Base-by-base conservation (phyloP, 2,329 filamentous ascomycete species). In the Pestalotiopsis sp. region DNA sequence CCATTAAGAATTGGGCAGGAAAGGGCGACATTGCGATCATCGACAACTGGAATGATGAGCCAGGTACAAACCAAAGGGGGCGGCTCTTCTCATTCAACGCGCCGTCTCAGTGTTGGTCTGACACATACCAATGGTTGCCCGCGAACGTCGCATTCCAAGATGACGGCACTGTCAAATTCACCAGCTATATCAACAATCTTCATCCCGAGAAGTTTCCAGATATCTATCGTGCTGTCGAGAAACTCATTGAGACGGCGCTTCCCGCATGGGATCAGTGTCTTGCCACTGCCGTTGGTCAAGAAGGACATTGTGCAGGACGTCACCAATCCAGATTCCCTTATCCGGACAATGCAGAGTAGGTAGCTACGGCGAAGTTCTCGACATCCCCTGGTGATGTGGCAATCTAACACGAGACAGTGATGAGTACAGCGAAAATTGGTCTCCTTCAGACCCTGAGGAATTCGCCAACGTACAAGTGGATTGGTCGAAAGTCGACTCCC, bases 131-230 rank as follows among this genome's bases (percentile, higher is more conserved):
- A 73, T 84, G 84, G 79, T 76, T 86, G 4, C 81, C 83, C 3
- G 74, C 76, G 3, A 79, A 84, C 65, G 72, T 80, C n/a, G 69
- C 77, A n/a, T 72, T 81, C 7, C 67, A 70, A 59, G 62, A 67
- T 17, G 68, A 71, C 31, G 73, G 71, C 9, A 75, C 72, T 17
- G 74, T 76, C 39, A 74, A 73, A 12, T 80, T 84, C 65, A 80
- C 78, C 4, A 82, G 81, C 73, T 85, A 85, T 72, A 78, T 84
- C 75, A 85, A 84, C 74, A 84, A 83, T 69, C 74, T 84, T 4
- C 81, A 84, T 71, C 82, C 82, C 1, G 67, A 61, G 4, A 73
- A 74, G 39, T 74, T 81, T 68, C 64, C 68, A 14, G 71, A 68
- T 2, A 75, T 81, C 12, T 84, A 83, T 69, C 59, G 49, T 3